Evolutionary conservation across 163 green algal genomes (phyloP).

Genomic region (Scenedesmus sp.): DNA sequence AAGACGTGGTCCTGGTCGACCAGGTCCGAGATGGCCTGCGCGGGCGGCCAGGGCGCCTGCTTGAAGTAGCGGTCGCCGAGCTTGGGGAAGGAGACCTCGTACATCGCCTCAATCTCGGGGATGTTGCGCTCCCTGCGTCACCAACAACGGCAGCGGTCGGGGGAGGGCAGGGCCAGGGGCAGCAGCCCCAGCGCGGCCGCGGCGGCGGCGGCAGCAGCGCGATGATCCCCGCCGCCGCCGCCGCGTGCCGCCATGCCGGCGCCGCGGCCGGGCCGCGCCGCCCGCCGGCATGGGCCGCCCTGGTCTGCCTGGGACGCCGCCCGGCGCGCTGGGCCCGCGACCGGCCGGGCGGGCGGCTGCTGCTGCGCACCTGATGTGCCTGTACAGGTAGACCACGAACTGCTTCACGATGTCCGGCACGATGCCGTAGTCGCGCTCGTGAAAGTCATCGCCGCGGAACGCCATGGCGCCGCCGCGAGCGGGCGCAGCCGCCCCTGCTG

Average conservation of each 20-base stretch:
- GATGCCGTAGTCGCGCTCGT: conserved; percentile 38
- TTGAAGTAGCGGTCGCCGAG: conserved; percentile 99
- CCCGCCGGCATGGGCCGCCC: too few species aligned
- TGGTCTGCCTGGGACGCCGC: too few species aligned
- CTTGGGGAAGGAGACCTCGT: conserved; percentile 94
- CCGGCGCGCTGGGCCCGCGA: too few species aligned
- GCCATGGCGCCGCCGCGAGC: conserved; percentile 5
- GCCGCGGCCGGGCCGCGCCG: too few species aligned
- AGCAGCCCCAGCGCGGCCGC: not conserved
- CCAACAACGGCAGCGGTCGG: not conserved
- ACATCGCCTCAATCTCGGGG: conserved; percentile 96
- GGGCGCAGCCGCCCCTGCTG: too few species aligned
- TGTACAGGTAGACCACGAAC: conserved; percentile 98
- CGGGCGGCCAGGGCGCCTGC: conserved; percentile 84
- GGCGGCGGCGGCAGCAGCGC: too few species aligned
- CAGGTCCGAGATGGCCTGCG: conserved; percentile 85
- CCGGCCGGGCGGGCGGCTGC: too few species aligned
- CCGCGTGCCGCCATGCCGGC: too few species aligned
- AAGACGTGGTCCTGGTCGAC: conserved; percentile 99
- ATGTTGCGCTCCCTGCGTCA: conserved; percentile 93
- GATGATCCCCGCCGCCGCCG: not conserved
- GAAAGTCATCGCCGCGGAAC: conserved; percentile 15
- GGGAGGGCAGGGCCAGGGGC: not conserved
- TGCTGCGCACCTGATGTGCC: conserved; percentile 87
- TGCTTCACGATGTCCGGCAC: conserved; percentile 97